Evolutionary conservation across 1,284 basidiomycete species (phyloP).

Genomic region (Phaffia rhodozyma): DNA sequence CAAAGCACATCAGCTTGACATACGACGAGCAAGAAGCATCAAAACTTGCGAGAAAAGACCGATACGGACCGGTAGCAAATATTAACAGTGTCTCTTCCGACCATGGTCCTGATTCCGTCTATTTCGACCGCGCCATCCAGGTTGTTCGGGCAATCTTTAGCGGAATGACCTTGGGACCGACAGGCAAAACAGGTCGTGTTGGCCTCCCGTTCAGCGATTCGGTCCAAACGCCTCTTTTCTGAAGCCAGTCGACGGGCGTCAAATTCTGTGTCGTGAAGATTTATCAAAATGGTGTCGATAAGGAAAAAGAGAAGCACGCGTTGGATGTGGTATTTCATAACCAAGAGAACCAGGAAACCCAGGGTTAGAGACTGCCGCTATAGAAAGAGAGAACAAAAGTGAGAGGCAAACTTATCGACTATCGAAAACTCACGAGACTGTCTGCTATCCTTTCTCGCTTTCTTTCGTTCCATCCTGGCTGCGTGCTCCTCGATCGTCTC

Average conservation of each 20-base stretch:
- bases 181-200: slow-evolving; percentile 76
- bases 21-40: background rate
- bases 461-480: slow-evolving; percentile 24
- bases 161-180: slow-evolving; percentile 69
- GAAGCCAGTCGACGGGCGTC: slow-evolving; percentile 37
- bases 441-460: slow-evolving; percentile 31
- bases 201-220: slow-evolving; percentile 49
- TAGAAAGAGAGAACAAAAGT: background rate
- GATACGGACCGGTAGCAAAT: slow-evolving; percentile 66
- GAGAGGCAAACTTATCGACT: background rate
- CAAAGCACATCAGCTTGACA: background rate
- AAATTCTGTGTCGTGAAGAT: slow-evolving; percentile 19
- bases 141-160: slow-evolving; percentile 64
- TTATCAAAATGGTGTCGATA: background rate
- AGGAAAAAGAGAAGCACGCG: background rate
- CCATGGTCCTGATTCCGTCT: slow-evolving; percentile 21
- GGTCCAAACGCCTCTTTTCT: slow-evolving; percentile 53
- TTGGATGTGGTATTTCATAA: background rate
- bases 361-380: background rate
- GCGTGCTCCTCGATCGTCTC: slow-evolving; percentile 6
- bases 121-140: slow-evolving; percentile 20
- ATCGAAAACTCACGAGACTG: slow-evolving; percentile 21
- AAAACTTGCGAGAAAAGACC: background rate
- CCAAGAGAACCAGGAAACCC: background rate
- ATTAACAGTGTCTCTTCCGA: slow-evolving; percentile 41